Conservation (phyloP, 345 rosid species). For the Garcia nutans region DNA sequence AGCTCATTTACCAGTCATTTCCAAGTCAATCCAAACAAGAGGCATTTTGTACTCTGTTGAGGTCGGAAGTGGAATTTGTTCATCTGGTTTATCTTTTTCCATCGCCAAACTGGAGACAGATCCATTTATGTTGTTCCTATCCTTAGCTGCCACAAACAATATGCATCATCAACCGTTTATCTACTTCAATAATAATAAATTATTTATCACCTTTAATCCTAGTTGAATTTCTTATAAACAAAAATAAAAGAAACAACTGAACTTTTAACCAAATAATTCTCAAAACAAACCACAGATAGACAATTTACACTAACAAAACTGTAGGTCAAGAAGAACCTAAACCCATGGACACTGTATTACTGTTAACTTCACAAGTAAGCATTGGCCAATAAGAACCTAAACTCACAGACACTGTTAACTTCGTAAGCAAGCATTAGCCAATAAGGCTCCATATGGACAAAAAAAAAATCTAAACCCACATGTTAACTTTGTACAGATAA, state of each 20-base stretch:
- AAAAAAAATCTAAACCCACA: neutral
- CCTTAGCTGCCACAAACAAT: conserved; percentile 30
- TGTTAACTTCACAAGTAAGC: neutral
- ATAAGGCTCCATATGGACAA: no score
- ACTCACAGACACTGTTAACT: neutral
- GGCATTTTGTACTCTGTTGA: conserved; percentile 51
- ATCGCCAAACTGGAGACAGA: neutral
- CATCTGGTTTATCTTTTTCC: conserved; percentile 7
- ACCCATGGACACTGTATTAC: neutral
- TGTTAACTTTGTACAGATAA: neutral
- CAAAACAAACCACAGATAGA: neutral
- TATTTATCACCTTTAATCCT: neutral
- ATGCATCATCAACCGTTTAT: neutral
- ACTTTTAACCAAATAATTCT: neutral
- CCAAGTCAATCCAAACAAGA: conserved; percentile 94
- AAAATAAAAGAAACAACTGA: neutral
- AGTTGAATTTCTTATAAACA: neutral
- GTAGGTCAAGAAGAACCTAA: neutral
- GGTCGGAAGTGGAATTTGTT: conserved; percentile 5
- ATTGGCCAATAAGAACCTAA: neutral
- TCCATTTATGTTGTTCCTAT: conserved; percentile 22
- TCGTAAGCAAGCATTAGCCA: neutral
- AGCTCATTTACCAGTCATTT: conserved; percentile 72
- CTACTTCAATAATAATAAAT: neutral
- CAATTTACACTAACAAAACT: neutral